These are phyloP conservation scores for Maudiozyma humilis DNA, from an alignment of 1,139 yeast species.

Conservation along the genomic window DNA sequence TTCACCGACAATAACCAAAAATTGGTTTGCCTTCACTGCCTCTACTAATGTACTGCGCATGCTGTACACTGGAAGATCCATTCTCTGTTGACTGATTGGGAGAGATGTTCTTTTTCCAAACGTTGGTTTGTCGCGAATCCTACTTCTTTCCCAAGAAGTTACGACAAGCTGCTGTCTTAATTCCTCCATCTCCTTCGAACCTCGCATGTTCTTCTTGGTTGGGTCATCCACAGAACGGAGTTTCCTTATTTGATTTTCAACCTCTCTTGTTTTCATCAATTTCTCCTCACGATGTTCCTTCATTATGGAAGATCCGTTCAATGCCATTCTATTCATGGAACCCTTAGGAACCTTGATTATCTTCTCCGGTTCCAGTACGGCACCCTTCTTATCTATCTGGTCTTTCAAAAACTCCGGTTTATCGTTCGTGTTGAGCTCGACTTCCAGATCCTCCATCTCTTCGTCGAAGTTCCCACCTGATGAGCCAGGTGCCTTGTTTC, in stretches of 20 bases:
- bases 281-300: slow-evolving; percentile 57
- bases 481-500: neutral
- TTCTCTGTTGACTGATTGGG: slow-evolving; percentile 55
- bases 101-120: slow-evolving; percentile 48
- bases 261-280: slow-evolving; percentile 42
- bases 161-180: slow-evolving; percentile 30
- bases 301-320: slow-evolving; percentile 65
- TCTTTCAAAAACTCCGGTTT: slow-evolving; percentile 71
- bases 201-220: slow-evolving; percentile 15
- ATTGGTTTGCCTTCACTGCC: slow-evolving; percentile 58
- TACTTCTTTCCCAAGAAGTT: slow-evolving; percentile 46
- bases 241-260: slow-evolving; percentile 29
- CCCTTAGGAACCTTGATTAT: slow-evolving; percentile 71
- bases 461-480: slow-evolving; percentile 22
- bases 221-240: slow-evolving; percentile 39
- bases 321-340: slow-evolving; percentile 66
- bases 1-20: slow-evolving; percentile 86
- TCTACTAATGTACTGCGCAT: slow-evolving; percentile 56
- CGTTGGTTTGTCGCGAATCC: slow-evolving; percentile 33
- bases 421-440: slow-evolving; percentile 54
- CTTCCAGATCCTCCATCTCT: slow-evolving; percentile 54
- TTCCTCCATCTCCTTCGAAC: slow-evolving; percentile 15
- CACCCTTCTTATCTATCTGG: slow-evolving; percentile 32
- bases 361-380: slow-evolving; percentile 45
- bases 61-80: slow-evolving; percentile 67